Evolutionary conservation across 192 early-diverging fungal genomes (phyloP).

Genomic region (Podila epigama): DNA sequence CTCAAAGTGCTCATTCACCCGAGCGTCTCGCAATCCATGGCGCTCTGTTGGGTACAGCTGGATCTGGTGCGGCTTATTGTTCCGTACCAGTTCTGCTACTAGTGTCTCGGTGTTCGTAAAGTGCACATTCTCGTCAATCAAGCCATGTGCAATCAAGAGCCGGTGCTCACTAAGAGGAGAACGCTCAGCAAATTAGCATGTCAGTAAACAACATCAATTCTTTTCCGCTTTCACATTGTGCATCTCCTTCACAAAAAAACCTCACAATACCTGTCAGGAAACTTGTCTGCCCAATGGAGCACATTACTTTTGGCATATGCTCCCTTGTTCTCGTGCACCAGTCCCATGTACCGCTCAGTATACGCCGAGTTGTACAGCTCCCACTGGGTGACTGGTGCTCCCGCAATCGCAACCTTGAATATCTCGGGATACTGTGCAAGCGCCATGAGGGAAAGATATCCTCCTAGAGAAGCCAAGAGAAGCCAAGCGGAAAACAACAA

Average conservation of each 20-base stretch:
- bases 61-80: slow-evolving; percentile 64
- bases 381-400: slow-evolving; percentile 80
- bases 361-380: slow-evolving; percentile 79
- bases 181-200: background rate
- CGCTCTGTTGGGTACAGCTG: slow-evolving; percentile 80
- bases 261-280: slow-evolving; percentile 70
- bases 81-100: slow-evolving; percentile 57
- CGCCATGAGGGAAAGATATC: slow-evolving; percentile 73
- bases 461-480: slow-evolving; percentile 42
- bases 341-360: slow-evolving; percentile 75
- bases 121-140: slow-evolving; percentile 84
- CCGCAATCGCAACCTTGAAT: slow-evolving; percentile 71
- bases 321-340: slow-evolving; percentile 52
- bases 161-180: slow-evolving; percentile 54
- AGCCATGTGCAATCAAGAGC: slow-evolving; percentile 73
- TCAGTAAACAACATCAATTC: background rate
- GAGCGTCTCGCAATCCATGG: slow-evolving; percentile 70
- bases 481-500: too few relatives aligned
- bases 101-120: slow-evolving; percentile 67
- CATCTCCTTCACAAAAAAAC: background rate
- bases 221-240: background rate
- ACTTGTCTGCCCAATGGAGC: slow-evolving; percentile 54
- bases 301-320: slow-evolving; percentile 63
- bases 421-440: slow-evolving; percentile 64
- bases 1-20: slow-evolving; percentile 81